Conservation (phyloP, 2,329 filamentous ascomycete species). For the Penicillium sp. region DNA sequence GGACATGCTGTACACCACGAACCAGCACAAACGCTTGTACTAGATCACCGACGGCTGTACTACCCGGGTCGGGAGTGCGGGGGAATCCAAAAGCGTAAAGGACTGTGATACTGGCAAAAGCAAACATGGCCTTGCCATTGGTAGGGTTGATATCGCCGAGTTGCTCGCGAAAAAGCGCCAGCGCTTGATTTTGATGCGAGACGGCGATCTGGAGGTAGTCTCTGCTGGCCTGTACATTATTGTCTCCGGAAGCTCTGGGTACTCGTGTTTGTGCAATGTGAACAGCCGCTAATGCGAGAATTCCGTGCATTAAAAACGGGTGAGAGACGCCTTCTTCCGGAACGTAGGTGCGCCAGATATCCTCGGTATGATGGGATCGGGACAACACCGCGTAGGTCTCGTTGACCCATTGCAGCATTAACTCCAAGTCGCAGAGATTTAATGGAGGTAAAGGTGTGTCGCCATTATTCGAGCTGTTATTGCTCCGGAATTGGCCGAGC, state of each 20-base stretch:
- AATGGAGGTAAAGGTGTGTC: conserved; percentile 32
- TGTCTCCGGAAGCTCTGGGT: background rate
- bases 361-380: conserved; percentile 36
- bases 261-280: conserved; percentile 38
- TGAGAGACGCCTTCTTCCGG: conserved; percentile 41
- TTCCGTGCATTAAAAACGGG: conserved; percentile 44
- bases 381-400: conserved; percentile 38
- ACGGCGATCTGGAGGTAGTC: conserved; percentile 43
- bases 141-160: conserved; percentile 37
- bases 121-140: conserved; percentile 49
- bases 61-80: conserved; percentile 30
- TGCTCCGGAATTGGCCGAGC: conserved; percentile 27
- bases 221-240: conserved; percentile 27
- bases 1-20: conserved; percentile 41
- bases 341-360: conserved; percentile 38
- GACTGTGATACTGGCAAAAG: conserved; percentile 43
- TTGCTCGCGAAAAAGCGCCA: conserved; percentile 40
- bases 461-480: conserved; percentile 13
- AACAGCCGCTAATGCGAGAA: conserved; percentile 40
- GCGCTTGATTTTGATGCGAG: conserved; percentile 39
- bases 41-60: conserved; percentile 38
- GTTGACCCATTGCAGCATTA: conserved; percentile 47
- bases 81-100: conserved; percentile 46
- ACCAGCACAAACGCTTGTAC: conserved; percentile 39
- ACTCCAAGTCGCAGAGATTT: conserved; percentile 51